These are phyloP conservation scores for Syzygium jambos DNA, from an alignment of 345 rosid species.

Conservation along the genomic window DNA sequence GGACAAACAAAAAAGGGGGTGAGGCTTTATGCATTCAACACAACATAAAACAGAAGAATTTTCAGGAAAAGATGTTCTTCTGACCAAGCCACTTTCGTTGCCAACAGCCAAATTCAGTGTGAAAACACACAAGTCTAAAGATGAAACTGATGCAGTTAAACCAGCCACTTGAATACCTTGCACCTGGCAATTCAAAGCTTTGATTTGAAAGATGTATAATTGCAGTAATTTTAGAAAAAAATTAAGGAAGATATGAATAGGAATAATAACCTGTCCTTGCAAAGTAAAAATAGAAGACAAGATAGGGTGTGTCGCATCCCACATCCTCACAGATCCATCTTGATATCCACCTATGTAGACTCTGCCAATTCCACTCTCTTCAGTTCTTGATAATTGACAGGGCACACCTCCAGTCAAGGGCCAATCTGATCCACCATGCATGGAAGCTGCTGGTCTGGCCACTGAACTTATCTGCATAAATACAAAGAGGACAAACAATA, in stretches of 20 bases:
- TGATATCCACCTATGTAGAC: constrained; percentile 55
- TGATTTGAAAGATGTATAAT: not conserved
- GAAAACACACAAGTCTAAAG: constrained; percentile 36
- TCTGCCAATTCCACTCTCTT: constrained; percentile 25
- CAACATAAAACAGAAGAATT: not conserved
- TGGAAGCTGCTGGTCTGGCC: constrained; percentile 10
- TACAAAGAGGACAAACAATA: not conserved
- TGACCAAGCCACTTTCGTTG: constrained; percentile 51
- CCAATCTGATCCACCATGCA: constrained; percentile 26
- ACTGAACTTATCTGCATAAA: constrained; percentile 15
- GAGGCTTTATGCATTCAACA: not conserved
- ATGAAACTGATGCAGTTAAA: constrained; percentile 34
- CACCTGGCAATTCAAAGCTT: constrained; percentile 23
- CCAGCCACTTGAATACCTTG: constrained; percentile 29
- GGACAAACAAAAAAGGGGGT: constrained; percentile 4
- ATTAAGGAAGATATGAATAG: not conserved
- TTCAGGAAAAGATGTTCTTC: constrained; percentile 10
- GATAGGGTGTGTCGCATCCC: constrained; percentile 46
- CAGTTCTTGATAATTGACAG: constrained; percentile 19
- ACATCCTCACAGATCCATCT: constrained; percentile 58
- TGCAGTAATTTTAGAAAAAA: not conserved
- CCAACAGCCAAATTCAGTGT: constrained; percentile 59
- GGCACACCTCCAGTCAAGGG: constrained; percentile 67
- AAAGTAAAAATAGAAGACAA: constrained; percentile 26
- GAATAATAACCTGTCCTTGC: constrained; percentile 34